Percentiles rank a stretch among this genome's conserved stretches.
phyloP scores from a whole-genome alignment of 2,329 filamentous ascomycete genomes.

The Talaromyces amestolkiae region DNA sequence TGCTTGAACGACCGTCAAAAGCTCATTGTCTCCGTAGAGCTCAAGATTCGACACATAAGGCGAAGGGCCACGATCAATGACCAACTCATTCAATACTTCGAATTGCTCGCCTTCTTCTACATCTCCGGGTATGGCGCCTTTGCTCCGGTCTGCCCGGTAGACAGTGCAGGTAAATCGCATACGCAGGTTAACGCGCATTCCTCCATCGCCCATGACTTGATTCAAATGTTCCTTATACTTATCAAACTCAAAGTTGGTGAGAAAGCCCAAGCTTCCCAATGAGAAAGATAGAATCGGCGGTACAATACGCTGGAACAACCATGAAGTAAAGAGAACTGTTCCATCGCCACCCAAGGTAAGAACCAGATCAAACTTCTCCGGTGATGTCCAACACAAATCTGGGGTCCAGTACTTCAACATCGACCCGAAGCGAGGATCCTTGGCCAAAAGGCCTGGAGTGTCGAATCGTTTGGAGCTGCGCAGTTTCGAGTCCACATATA shows the following conservation, averaged over 20 bases:
- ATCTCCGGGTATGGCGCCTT: slow-evolving; percentile 51
- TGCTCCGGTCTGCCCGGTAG: slow-evolving; percentile 64
- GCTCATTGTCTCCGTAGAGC: slow-evolving; percentile 90
- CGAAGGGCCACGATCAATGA: slow-evolving; percentile 94
- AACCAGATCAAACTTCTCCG: slow-evolving; percentile 94
- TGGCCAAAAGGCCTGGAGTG: slow-evolving; percentile 66
- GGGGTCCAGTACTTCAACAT: slow-evolving; percentile 97
- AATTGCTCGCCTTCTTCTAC: slow-evolving; percentile 91
- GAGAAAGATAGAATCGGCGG: slow-evolving; percentile 91
- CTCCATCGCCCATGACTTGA: slow-evolving; percentile 86
- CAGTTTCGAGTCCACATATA: slow-evolving; percentile 97
- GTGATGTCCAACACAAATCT: slow-evolving; percentile 88
- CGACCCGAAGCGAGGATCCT: slow-evolving; percentile 71
- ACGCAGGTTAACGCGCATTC: slow-evolving; percentile 94
- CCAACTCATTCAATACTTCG: slow-evolving; percentile 95
- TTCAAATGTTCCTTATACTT: slow-evolving; percentile 84
- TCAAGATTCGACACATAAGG: slow-evolving; percentile 97
- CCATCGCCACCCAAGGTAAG: slow-evolving; percentile 91
- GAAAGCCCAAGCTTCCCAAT: slow-evolving; percentile 85
- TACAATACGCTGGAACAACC: slow-evolving; percentile 94
- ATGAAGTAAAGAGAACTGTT: slow-evolving; percentile 94
- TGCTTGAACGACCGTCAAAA: slow-evolving; percentile 91
- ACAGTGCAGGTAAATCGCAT: slow-evolving; percentile 99
- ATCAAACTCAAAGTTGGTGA: slow-evolving; percentile 95
- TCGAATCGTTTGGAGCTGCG: slow-evolving; percentile 85